These are phyloP conservation scores for Aphanomyces euteiches DNA, from an alignment of 352 stramenopile species.

Conservation along the genomic window DNA sequence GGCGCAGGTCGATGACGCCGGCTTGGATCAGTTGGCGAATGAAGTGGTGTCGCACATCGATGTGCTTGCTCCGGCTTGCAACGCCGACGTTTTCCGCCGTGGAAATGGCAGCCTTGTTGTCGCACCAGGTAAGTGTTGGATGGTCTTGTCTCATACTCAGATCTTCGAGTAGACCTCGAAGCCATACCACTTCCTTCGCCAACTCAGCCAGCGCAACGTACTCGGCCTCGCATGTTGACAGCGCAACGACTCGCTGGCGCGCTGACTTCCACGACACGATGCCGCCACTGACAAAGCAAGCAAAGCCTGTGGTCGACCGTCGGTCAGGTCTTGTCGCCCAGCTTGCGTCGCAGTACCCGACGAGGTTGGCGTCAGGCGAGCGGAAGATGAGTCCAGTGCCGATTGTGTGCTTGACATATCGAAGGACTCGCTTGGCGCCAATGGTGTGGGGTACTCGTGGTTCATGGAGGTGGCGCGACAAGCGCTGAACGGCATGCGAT, in stretches of 20 bases:
- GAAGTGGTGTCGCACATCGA: constrained; percentile 35
- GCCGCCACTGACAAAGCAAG: constrained; percentile 1
- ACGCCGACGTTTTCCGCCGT: constrained; percentile 19
- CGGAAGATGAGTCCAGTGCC: not conserved
- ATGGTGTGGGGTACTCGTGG: constrained; percentile 9
- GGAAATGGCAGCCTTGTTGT: constrained; percentile 34
- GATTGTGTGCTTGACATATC: constrained; percentile 3
- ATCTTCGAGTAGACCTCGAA: constrained; percentile 13
- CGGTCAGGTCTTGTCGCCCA: constrained; percentile 18
- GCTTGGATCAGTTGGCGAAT: constrained; percentile 30
- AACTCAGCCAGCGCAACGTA: constrained; percentile 32
- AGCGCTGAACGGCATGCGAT: constrained; percentile 22
- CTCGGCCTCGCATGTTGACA: constrained; percentile 32
- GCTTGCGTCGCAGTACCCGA: constrained; percentile 14
- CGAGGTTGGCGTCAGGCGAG: not conserved
- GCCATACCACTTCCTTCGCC: constrained; percentile 32
- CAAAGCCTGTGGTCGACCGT: constrained; percentile 14
- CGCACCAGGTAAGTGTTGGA: constrained; percentile 27
- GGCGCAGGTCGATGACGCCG: constrained; percentile 24
- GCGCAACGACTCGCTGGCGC: constrained; percentile 25
- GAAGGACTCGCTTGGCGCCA: constrained; percentile 12
- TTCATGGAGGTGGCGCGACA: constrained; percentile 17
- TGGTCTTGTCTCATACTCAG: constrained; percentile 11
- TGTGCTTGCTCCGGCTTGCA: constrained; percentile 32
- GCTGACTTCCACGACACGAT: constrained; percentile 17